Conservation (phyloP, 192 early-diverging fungal species). For the Phlyctochytrium planicorne region DNA sequence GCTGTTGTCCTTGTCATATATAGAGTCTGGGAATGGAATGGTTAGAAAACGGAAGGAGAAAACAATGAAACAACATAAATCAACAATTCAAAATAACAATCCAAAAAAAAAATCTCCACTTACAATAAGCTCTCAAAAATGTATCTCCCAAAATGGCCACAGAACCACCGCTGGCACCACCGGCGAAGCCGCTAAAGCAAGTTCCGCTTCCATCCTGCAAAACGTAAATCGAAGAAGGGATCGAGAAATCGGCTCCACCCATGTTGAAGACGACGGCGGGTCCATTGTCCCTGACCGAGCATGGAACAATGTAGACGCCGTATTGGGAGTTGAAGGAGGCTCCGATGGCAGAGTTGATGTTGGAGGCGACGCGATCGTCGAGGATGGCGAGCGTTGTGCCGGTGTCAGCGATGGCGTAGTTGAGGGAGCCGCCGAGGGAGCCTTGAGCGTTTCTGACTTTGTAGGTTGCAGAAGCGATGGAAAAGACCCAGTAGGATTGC, state of each 20-base stretch:
- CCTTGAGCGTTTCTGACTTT: background rate
- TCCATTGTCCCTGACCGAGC: conserved; percentile 13
- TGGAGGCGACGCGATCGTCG: conserved; percentile 15
- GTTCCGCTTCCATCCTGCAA: conserved; percentile 24
- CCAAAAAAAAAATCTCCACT: background rate
- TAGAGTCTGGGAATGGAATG: no score
- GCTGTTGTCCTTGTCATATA: conserved; percentile 46
- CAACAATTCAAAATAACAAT: background rate
- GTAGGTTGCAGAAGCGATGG: background rate
- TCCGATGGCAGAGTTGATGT: conserved; percentile 36
- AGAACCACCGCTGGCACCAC: conserved; percentile 27
- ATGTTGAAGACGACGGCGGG: conserved; percentile 33
- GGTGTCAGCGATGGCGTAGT: conserved; percentile 35
- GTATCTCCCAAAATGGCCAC: conserved; percentile 51
- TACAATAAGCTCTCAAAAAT: conserved; percentile 48
- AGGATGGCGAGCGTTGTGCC: conserved; percentile 38
- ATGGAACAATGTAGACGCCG: conserved; percentile 16
- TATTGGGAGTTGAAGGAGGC: background rate
- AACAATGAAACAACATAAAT: background rate
- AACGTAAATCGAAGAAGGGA: conserved; percentile 35
- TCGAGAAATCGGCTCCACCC: conserved; percentile 22
- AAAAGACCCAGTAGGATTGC: conserved; percentile 13
- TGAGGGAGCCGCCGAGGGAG: conserved; percentile 4
- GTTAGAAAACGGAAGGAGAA: background rate
- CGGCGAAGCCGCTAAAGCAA: conserved; percentile 35